These are phyloP conservation scores for Wickerhamomyces xylosicus DNA, from an alignment of 805 yeast genomes.

Conservation along the genomic window DNA sequence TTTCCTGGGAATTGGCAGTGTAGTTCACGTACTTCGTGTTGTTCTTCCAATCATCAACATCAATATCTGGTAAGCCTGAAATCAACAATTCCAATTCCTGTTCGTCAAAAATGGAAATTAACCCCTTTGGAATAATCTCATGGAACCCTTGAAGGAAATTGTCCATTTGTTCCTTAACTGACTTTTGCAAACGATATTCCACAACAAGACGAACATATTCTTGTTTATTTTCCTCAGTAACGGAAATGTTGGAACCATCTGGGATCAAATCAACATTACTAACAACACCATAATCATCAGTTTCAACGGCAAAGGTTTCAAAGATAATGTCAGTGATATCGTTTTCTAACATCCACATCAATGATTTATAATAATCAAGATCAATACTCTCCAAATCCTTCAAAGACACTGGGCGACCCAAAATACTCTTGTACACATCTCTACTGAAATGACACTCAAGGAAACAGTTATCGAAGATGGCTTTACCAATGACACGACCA, in stretches of 20 bases:
- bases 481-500: constrained; percentile 91
- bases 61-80: constrained; percentile 93
- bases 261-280: constrained; percentile 75
- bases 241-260: constrained; percentile 73
- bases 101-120: constrained; percentile 84
- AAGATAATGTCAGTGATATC: constrained; percentile 93
- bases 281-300: constrained; percentile 89
- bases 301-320: constrained; percentile 88
- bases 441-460: constrained; percentile 92
- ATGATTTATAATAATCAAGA: constrained; percentile 81
- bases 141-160: constrained; percentile 81
- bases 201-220: constrained; percentile 83
- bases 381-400: constrained; percentile 94
- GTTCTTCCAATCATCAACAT: constrained; percentile 91
- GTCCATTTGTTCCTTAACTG: constrained; percentile 82
- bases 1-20: constrained; percentile 71
- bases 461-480: constrained; percentile 76
- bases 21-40: constrained; percentile 78
- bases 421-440: constrained; percentile 82
- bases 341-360: constrained; percentile 93
- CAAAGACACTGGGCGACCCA: constrained; percentile 71
- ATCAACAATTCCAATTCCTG: constrained; percentile 89
- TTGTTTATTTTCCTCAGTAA: constrained; percentile 82
- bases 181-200: constrained; percentile 72
- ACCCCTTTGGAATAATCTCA: constrained; percentile 76